Conservation (phyloP, 1,284 basidiomycete species). For the Omphalotus olearius region DNA sequence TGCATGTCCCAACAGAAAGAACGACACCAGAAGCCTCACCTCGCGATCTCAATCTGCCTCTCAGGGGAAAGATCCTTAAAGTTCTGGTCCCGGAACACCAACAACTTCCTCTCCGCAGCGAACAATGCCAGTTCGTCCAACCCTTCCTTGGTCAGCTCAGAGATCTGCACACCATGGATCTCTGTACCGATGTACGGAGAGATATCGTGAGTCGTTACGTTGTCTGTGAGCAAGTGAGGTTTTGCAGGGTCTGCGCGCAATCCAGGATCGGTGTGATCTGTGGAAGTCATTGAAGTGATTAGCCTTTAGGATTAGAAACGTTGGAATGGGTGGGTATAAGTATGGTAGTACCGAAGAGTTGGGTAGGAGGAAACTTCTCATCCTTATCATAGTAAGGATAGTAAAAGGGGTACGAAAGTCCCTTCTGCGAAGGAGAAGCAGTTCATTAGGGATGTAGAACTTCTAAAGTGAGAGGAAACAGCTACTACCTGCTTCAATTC, state of each 20-base stretch:
- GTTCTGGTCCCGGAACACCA: slow-evolving; percentile 55
- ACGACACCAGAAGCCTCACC: slow-evolving; percentile 17
- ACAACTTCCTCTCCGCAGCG: slow-evolving; percentile 55
- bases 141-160: slow-evolving; percentile 47
- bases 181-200: slow-evolving; percentile 59
- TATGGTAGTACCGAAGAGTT: slow-evolving; percentile 31
- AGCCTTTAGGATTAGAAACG: not conserved
- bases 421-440: slow-evolving; percentile 20
- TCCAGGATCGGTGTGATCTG: slow-evolving; percentile 40
- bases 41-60: slow-evolving; percentile 46
- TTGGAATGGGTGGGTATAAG: not conserved
- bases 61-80: slow-evolving; percentile 52
- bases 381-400: slow-evolving; percentile 37
- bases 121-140: slow-evolving; percentile 60
- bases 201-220: slow-evolving; percentile 36
- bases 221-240: slow-evolving; percentile 41
- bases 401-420: slow-evolving; percentile 42
- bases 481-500: slow-evolving; percentile 1
- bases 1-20: not conserved
- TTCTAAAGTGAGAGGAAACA: not conserved
- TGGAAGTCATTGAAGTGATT: not conserved
- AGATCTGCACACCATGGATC: slow-evolving; percentile 55
- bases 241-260: slow-evolving; percentile 45
- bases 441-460: not conserved
- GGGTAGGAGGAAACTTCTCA: slow-evolving; percentile 40